phyloP scores from a whole-genome alignment of 148 eudicot species.

The Chenopodium quinoa region DNA sequence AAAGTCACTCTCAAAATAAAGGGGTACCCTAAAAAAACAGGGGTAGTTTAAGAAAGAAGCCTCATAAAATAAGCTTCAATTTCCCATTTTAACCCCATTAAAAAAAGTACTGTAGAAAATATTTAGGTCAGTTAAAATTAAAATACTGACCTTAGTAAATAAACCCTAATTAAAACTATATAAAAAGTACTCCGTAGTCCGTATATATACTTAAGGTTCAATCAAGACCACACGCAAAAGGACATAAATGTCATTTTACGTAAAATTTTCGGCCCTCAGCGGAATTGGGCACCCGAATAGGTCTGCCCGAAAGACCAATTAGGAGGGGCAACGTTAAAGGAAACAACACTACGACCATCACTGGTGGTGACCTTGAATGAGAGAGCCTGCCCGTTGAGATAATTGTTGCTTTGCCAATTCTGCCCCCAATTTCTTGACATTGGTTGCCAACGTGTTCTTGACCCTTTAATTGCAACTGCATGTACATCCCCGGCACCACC shows the following conservation, averaged over 20 bases:
- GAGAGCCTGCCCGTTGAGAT: conserved; percentile 66
- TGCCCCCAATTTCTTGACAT: conserved; percentile 92
- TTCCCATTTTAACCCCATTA: conserved; percentile 1
- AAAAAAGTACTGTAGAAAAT: background rate
- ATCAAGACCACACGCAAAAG: background rate
- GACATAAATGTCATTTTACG: background rate
- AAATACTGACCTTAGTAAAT: conserved; percentile 7
- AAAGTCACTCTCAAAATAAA: background rate
- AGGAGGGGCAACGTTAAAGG: conserved; percentile 57
- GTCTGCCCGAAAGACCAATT: conserved; percentile 69
- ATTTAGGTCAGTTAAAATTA: background rate
- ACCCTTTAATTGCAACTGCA: conserved; percentile 58
- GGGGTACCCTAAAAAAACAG: conserved; percentile 19
- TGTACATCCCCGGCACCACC: conserved; percentile 80
- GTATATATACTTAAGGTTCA: too few relatives aligned
- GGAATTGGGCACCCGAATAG: conserved; percentile 47
- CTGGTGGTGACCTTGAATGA: conserved; percentile 68
- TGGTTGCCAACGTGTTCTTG: conserved; percentile 53
- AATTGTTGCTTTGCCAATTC: conserved; percentile 71
- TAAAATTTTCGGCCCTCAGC: background rate
- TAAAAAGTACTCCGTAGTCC: too few relatives aligned
- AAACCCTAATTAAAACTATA: background rate
- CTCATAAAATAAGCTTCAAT: conserved; percentile 25
- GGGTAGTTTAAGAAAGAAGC: conserved; percentile 18
- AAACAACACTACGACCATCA: conserved; percentile 49